Evolutionary conservation across 345 rosid species (phyloP), one percentile per base, ranked within the genome.

Genomic region (Punica granatum): DNA sequence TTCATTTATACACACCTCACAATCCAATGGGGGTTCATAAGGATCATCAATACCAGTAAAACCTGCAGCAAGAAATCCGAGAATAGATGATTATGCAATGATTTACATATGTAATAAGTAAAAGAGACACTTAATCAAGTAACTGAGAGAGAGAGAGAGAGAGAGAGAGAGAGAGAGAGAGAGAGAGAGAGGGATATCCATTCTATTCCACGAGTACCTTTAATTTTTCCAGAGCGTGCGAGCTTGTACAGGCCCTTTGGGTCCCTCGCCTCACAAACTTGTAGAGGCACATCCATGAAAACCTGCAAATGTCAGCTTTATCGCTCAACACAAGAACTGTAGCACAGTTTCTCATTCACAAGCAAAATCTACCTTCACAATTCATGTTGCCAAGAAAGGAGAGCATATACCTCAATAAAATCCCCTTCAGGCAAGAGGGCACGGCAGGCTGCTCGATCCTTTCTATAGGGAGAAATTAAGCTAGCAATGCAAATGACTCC

Each of bases 211-310:
- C 35, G 62, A 3, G 37, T 79, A 86, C 97, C 90, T 81, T 84
- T 88, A 71, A 90, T 85, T 75, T 86, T 90, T 72, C 97, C 97
- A 0, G 95, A 89, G 59, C 97, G 85, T 44, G 95, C 97, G 69
- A 90, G 90, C 83, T 86, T 88, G 86, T 90, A 90, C 4, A 90
- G 76, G 70, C 95, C 95, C 82, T 90, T 90, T 6, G 97, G 89
- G 71, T 90, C 95, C 69, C 95, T 88, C 4, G 81, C 82, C 81
- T 90, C 97, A 33, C 95, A 90, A 71, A 86, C 81, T 19, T 79
- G 73, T 62, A 86, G 92, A 2, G 97, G 75, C 56, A 83, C 90
- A 70, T 90, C 83, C 95, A 90, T 81, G 72, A 85, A 88, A 16
- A 90, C 90, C 95, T 86, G 67, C 56, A 21, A 65, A 69, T 44